These are phyloP conservation scores for Cryptococcus sp. DNA, from an alignment of 1,284 basidiomycete genomes.

Conservation along the genomic window DNA sequence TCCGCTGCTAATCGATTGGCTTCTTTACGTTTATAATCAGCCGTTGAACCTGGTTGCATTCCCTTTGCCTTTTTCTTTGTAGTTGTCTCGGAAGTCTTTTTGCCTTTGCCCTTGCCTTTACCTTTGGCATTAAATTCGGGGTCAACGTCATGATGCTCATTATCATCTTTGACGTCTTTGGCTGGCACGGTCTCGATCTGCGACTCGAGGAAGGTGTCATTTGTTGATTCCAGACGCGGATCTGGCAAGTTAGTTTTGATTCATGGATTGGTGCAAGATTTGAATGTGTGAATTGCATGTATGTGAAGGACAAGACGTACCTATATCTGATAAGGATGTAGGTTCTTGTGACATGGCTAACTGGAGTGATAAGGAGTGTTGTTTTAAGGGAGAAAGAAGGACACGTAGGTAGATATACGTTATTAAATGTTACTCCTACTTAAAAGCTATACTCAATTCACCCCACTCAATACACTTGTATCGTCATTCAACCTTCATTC, in stretches of 20 bases:
- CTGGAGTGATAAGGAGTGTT: no score
- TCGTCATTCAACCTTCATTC: no score
- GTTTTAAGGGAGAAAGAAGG: no score
- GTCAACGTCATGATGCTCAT: not conserved
- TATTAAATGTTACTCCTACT: no score
- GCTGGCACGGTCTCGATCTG: not conserved
- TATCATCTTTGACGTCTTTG: not conserved
- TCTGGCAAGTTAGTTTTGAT: not conserved
- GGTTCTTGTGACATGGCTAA: not conserved
- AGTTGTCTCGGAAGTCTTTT: not conserved
- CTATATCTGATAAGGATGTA: not conserved
- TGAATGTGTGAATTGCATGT: no score
- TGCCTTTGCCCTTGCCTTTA: not conserved
- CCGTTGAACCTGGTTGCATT: constrained; percentile 18
- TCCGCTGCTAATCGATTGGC: constrained; percentile 48
- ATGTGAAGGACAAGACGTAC: not conserved
- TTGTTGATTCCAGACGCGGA: not conserved
- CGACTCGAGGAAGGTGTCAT: no score
- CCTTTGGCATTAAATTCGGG: not conserved
- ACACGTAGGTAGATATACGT: no score
- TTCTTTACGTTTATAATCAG: constrained; percentile 38
- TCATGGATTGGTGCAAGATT: no score
- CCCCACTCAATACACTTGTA: no score
- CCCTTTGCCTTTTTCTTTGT: constrained; percentile 2
- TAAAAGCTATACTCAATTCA: no score